Evolutionary conservation across 2,329 filamentous ascomycete genomes (phyloP).

Genomic region (Exophiala dermatitidis): DNA sequence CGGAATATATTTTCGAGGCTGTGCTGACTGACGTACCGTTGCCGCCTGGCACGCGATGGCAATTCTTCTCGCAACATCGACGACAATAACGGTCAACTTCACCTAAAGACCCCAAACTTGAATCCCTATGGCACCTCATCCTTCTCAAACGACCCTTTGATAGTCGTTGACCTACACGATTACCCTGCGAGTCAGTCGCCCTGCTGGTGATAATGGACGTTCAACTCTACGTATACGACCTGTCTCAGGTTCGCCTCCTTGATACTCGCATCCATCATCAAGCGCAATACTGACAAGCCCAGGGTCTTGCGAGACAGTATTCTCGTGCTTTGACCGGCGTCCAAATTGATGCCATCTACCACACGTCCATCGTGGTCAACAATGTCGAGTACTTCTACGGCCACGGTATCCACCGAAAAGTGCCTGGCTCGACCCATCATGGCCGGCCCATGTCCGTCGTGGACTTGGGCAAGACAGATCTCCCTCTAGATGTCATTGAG

Average conservation of each 20-base stretch:
- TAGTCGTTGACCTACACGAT: too few relatives aligned
- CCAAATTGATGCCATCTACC: slow-evolving; percentile 86
- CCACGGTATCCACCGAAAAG: slow-evolving; percentile 72
- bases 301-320: slow-evolving; percentile 54
- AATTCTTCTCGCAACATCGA: too few relatives aligned
- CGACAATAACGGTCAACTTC: too few relatives aligned
- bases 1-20: background rate
- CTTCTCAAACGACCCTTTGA: too few relatives aligned
- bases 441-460: slow-evolving; percentile 73
- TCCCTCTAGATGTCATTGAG: slow-evolving; percentile 72
- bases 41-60: slow-evolving; percentile 8
- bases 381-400: slow-evolving; percentile 90
- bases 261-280: background rate
- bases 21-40: slow-evolving; percentile 10
- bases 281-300: slow-evolving; percentile 1
- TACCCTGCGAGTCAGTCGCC: too few relatives aligned
- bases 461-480: slow-evolving; percentile 64
- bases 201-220: slow-evolving; percentile 55
- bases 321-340: slow-evolving; percentile 55
- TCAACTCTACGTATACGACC: slow-evolving; percentile 69
- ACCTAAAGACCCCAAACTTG: background rate
- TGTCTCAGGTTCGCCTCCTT: slow-evolving; percentile 48
- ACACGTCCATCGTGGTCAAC: slow-evolving; percentile 80
- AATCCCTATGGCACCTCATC: too few relatives aligned
- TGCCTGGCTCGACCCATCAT: slow-evolving; percentile 77